These are phyloP conservation scores for Verticillium klebahnii DNA, from an alignment of 2,329 filamentous ascomycete genomes.

Conservation along the genomic window DNA sequence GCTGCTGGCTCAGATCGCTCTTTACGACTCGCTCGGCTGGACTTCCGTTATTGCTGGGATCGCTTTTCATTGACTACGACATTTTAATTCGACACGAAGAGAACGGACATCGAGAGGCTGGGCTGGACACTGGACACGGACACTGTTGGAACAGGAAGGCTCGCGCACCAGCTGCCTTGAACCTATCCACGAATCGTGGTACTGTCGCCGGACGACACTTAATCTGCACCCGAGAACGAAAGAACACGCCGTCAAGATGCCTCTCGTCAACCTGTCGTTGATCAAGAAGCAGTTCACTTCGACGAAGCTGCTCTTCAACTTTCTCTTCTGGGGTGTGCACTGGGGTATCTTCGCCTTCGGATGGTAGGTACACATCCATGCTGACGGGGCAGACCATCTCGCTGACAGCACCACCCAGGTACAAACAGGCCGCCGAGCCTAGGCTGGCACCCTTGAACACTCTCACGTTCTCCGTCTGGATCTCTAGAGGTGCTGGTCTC, in stretches of 20 bases:
- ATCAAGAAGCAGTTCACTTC: slow-evolving; percentile 62
- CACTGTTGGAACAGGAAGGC: background rate
- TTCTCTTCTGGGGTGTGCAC: slow-evolving; percentile 77
- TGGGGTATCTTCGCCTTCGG: slow-evolving; percentile 75
- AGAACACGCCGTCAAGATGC: slow-evolving; percentile 25
- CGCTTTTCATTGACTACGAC: slow-evolving; percentile 17
- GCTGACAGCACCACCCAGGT: slow-evolving; percentile 50
- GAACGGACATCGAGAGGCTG: slow-evolving; percentile 6
- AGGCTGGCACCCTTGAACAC: slow-evolving; percentile 74
- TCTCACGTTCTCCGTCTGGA: slow-evolving; percentile 86
- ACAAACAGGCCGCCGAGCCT: slow-evolving; percentile 65
- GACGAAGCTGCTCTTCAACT: slow-evolving; percentile 72
- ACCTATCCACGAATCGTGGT: slow-evolving; percentile 15
- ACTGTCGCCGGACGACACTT: slow-evolving; percentile 55
- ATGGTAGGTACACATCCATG: slow-evolving; percentile 57
- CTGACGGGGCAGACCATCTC: background rate
- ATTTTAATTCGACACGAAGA: slow-evolving; percentile 10
- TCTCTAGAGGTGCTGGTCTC: slow-evolving; percentile 88
- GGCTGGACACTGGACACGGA: background rate
- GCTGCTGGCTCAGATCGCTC: slow-evolving; percentile 59
- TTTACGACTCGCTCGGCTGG: slow-evolving; percentile 17
- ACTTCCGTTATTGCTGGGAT: slow-evolving; percentile 19
- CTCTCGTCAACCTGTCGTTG: slow-evolving; percentile 18
- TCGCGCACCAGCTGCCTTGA: background rate
- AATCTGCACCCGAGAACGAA: slow-evolving; percentile 19